A percentile compares a stretch with the other conserved stretches of the same genome.
Evolutionary conservation across 1,284 basidiomycete species (phyloP).

Genomic region (Golubevia sp.): DNA sequence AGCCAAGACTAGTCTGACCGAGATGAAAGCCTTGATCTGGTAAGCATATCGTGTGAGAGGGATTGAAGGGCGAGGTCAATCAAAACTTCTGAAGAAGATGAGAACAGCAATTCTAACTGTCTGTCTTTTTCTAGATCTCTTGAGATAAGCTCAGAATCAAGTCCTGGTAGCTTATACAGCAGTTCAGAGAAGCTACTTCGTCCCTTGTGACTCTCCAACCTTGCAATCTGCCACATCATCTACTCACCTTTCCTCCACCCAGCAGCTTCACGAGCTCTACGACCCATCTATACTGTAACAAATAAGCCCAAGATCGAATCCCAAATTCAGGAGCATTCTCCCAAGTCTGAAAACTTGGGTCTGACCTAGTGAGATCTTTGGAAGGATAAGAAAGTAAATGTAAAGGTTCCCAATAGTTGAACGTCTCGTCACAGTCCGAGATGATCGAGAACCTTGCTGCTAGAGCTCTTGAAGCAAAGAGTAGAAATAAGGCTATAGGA

Average conservation of each 20-base stretch:
- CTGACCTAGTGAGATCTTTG: conserved; percentile 55
- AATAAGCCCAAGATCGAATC: conserved; percentile 90
- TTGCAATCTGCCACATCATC: neutral
- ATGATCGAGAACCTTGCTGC: conserved; percentile 95
- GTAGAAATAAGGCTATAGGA: no score
- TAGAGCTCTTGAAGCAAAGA: no score
- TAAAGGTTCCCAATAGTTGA: conserved; percentile 98
- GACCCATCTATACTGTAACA: conserved; percentile 9
- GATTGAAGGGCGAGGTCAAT: conserved; percentile 7
- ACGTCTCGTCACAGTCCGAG: conserved; percentile 89
- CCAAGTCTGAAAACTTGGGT: conserved; percentile 87
- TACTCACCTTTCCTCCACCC: conserved; percentile 3
- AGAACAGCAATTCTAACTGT: no score
- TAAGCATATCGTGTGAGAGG: conserved; percentile 10
- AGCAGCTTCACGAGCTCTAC: conserved; percentile 7
- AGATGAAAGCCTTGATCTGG: conserved; percentile 84
- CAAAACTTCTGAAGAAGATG: no score
- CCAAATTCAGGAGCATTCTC: conserved; percentile 88
- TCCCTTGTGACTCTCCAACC: no score
- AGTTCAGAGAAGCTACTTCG: no score
- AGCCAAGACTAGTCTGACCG: conserved; percentile 79
- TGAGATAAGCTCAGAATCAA: no score
- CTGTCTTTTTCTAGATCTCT: no score
- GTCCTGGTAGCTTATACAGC: no score
- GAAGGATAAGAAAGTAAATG: conserved; percentile 73